Percentiles rank a stretch among this genome's conserved stretches.
Conservation (phyloP, 805 yeast genomes). For the Candida suzukii region DNA sequence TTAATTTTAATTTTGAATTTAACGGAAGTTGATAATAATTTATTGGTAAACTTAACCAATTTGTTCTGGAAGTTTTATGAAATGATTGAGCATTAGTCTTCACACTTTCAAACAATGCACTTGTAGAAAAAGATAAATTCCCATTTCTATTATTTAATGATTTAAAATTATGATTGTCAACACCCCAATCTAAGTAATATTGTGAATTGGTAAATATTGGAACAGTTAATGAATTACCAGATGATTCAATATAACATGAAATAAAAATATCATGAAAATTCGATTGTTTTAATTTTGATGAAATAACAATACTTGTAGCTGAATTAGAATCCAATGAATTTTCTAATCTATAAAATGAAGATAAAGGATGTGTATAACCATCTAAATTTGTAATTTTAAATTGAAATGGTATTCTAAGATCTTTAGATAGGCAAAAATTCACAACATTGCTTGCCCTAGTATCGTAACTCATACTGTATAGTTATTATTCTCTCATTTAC, state of each 20-base stretch:
- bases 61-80: slow-evolving; percentile 35
- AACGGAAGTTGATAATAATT: slow-evolving; percentile 63
- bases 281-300: slow-evolving; percentile 10
- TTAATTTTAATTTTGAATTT: slow-evolving; percentile 51
- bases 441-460: slow-evolving; percentile 14
- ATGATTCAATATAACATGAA: slow-evolving; percentile 9
- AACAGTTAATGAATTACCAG: slow-evolving; percentile 16
- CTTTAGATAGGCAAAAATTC: slow-evolving; percentile 48
- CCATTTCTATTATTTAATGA: background rate
- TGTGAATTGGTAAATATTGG: slow-evolving; percentile 13
- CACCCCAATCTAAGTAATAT: slow-evolving; percentile 2
- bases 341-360: slow-evolving; percentile 1
- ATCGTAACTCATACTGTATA: slow-evolving; percentile 13
- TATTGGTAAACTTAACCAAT: slow-evolving; percentile 69
- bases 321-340: slow-evolving; percentile 1
- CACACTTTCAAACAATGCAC: background rate
- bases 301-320: slow-evolving; percentile 9
- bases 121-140: background rate
- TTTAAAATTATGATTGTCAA: background rate
- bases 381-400: slow-evolving; percentile 30
- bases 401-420: slow-evolving; percentile 40
- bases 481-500: too few species aligned
- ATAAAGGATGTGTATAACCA: slow-evolving; percentile 13
- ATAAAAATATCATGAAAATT: slow-evolving; percentile 8
- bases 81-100: background rate